phyloP scores from a whole-genome alignment of 1,284 basidiomycete species.

The Cutaneotrichosporon mucoides region DNA sequence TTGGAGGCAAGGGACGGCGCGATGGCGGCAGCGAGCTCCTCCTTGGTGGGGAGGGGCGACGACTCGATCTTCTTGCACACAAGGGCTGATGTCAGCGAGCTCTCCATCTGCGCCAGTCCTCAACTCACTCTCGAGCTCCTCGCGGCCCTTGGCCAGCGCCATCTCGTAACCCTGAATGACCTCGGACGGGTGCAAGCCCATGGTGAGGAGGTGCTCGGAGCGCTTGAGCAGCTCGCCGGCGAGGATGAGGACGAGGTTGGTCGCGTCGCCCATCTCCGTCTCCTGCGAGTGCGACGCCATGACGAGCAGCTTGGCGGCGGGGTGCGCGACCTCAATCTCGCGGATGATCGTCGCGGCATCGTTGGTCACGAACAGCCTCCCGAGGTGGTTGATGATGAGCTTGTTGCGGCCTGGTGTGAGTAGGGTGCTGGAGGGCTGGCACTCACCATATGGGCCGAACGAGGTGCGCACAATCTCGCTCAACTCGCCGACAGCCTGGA shows the following conservation, averaged over 20 bases:
- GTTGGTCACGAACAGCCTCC: slow-evolving; percentile 92
- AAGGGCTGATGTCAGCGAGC: slow-evolving; percentile 39
- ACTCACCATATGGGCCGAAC: slow-evolving; percentile 89
- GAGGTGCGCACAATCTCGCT: slow-evolving; percentile 93
- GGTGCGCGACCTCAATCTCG: slow-evolving; percentile 97
- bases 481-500: slow-evolving; percentile 89
- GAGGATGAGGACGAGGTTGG: slow-evolving; percentile 91
- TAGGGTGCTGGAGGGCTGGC: not conserved
- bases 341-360: slow-evolving; percentile 99
- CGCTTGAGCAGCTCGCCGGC: slow-evolving; percentile 94
- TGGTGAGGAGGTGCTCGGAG: slow-evolving; percentile 84
- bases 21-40: slow-evolving; percentile 74
- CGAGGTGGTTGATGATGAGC: slow-evolving; percentile 93
- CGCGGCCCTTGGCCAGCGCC: slow-evolving; percentile 77
- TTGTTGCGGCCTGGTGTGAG: slow-evolving; percentile 74
- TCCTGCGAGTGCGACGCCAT: slow-evolving; percentile 98
- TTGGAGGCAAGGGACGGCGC: slow-evolving; percentile 93
- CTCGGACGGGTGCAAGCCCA: slow-evolving; percentile 95
- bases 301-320: slow-evolving; percentile 92
- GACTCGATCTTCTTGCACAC: slow-evolving; percentile 28
- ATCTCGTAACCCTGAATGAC: slow-evolving; percentile 94
- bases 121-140: slow-evolving; percentile 82
- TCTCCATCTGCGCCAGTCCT: not conserved
- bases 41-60: slow-evolving; percentile 70
- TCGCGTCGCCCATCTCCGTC: slow-evolving; percentile 96